These are phyloP conservation scores for Monotropa hypopitys DNA, from an alignment of 179 eudicot genomes.

Conservation along the genomic window DNA sequence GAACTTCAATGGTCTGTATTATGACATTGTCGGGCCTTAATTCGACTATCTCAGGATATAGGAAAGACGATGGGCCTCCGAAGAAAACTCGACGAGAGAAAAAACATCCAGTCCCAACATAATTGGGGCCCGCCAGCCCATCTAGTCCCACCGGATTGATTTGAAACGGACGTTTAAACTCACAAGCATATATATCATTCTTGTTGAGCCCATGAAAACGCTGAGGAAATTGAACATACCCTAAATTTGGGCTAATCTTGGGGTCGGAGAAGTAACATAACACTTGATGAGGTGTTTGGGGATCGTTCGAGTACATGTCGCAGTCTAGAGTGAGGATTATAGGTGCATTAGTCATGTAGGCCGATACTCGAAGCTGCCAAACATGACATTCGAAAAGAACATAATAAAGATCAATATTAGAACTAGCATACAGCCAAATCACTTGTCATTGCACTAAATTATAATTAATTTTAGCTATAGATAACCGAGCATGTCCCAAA, in stretches of 20 bases:
- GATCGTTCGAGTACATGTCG: slow-evolving; percentile 71
- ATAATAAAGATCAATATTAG: background rate
- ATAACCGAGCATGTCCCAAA: too few species aligned
- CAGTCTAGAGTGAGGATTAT: slow-evolving; percentile 64
- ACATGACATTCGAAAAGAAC: background rate
- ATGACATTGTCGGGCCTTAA: slow-evolving; percentile 25
- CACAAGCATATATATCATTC: slow-evolving; percentile 48
- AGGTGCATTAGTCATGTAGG: slow-evolving; percentile 70
- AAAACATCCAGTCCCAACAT: slow-evolving; percentile 70
- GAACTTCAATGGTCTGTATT: slow-evolving; percentile 25
- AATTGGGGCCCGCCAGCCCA: slow-evolving; percentile 57
- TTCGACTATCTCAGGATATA: slow-evolving; percentile 28
- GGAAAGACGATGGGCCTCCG: slow-evolving; percentile 39
- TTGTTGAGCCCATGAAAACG: slow-evolving; percentile 49
- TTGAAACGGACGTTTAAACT: slow-evolving; percentile 41
- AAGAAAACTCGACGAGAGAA: slow-evolving; percentile 56
- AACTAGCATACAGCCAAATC: background rate
- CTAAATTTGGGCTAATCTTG: slow-evolving; percentile 23
- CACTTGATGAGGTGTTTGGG: slow-evolving; percentile 36
- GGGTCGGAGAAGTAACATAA: slow-evolving; percentile 52
- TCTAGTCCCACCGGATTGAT: slow-evolving; percentile 55
- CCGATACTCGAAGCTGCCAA: slow-evolving; percentile 70
- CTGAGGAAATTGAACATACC: slow-evolving; percentile 72
- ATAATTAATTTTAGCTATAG: background rate
- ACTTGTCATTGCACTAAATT: background rate